Base-by-base conservation (phyloP, 2,329 filamentous ascomycete species). In the Fusarium azukiicola region DNA sequence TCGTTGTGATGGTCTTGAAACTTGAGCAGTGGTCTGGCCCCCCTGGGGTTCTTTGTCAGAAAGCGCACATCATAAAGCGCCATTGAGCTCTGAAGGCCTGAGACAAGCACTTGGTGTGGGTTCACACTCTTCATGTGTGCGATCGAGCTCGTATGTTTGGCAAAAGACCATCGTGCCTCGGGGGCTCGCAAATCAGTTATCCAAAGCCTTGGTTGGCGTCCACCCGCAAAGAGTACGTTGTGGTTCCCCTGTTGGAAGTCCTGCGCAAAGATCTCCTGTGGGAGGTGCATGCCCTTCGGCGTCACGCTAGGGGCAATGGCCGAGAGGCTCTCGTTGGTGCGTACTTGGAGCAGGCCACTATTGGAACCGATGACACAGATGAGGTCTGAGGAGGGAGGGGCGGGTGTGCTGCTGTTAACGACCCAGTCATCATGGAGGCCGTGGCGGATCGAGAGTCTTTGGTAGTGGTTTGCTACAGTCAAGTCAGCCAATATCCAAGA, bases 21-120 rank as follows among this genome's bases (percentile, higher is more conserved):
- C 1, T 69, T 69, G 13, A 94, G 81, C 4, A 92, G 80, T 0
- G 92, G 89, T 9, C 66, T 75, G 1, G 85, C 81, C 10, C 80
- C 76, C 68, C 81, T 80, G 3, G 78, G 58, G 9, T 74, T 74
- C 50, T 69, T 50, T 54, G 58, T 71, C 32, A 80, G 68, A 77
- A 88, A 92, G 3, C 93, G 92, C 44, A 92, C 75, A 76, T 95
- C 93, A 80, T 93, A 95, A 9, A 94, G 84, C 2, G 87, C 87
- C 86, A 95, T 91, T 69, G 81, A 86, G 81, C 87, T 88, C 44
- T 85, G 80, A 4, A 93, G 84, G 2, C 93, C 92, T 0, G 92
- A 90, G 6, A 91, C 90, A 4, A 95, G 85, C 27, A 94, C 85
- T 58, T 91, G 89, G 78, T 92, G 85, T 12, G 85, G 84, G 66